A percentile compares a stretch with the other conserved stretches of the same genome.
Conservation (phyloP, 2,329 filamentous ascomycete genomes). For the Xylariaceae sp. region DNA sequence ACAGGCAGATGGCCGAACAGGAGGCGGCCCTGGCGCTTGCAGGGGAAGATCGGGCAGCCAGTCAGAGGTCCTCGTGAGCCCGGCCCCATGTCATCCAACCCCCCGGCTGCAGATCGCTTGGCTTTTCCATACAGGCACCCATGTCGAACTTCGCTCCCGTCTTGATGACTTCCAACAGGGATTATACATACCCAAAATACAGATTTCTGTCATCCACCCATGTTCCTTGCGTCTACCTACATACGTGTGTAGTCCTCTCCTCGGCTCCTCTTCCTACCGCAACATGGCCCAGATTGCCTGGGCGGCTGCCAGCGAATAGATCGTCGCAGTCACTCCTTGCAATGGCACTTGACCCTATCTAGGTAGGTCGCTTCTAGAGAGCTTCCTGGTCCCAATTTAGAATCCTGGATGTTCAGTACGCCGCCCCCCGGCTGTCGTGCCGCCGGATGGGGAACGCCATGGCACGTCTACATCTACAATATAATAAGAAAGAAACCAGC, state of each 20-base stretch:
- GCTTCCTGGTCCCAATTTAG: constrained; percentile 22
- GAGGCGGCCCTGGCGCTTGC: constrained; percentile 38
- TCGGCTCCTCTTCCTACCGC: constrained; percentile 9
- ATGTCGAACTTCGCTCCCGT: constrained; percentile 15
- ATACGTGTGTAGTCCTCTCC: constrained; percentile 11
- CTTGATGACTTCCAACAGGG: constrained; percentile 11
- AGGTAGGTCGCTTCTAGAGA: constrained; percentile 2
- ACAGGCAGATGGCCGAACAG: constrained; percentile 26
- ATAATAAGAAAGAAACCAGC: constrained; percentile 24
- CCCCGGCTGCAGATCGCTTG: constrained; percentile 39
- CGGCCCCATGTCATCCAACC: constrained; percentile 24
- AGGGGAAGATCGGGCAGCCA: constrained; percentile 24
- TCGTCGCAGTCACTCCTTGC: constrained; percentile 13
- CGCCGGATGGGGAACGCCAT: constrained; percentile 27
- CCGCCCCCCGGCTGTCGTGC: constrained; percentile 21
- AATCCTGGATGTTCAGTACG: constrained; percentile 17
- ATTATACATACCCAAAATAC: constrained; percentile 9
- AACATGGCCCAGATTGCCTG: neutral
- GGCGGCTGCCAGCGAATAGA: neutral
- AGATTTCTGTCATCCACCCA: constrained; percentile 13
- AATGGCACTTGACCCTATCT: constrained; percentile 2
- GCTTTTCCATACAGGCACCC: constrained; percentile 30
- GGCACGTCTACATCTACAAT: constrained; percentile 13
- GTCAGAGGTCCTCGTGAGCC: constrained; percentile 17
- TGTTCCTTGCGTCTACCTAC: constrained; percentile 22